Conservation (phyloP, 1,284 basidiomycete genomes). For the Irpex rosettiformis region DNA sequence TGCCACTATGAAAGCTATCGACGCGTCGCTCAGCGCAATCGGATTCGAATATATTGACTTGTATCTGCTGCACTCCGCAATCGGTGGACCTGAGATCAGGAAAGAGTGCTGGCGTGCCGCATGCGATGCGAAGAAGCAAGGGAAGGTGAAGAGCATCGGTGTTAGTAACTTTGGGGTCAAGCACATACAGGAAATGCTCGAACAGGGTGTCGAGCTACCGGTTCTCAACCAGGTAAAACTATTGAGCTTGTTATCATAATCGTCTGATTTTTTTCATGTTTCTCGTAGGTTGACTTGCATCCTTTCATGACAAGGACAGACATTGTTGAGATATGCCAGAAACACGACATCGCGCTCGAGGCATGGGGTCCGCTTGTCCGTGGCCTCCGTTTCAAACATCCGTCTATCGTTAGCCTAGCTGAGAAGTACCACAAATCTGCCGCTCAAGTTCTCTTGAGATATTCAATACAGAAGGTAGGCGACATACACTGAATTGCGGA, state of each 20-base stretch:
- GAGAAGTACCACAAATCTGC: slow-evolving; percentile 56
- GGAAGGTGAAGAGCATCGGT: slow-evolving; percentile 61
- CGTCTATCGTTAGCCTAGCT: slow-evolving; percentile 38
- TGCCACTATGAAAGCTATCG: slow-evolving; percentile 45
- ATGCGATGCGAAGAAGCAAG: slow-evolving; percentile 55
- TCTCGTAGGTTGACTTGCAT: slow-evolving; percentile 59
- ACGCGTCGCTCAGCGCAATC: slow-evolving; percentile 50
- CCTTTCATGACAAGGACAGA: slow-evolving; percentile 70
- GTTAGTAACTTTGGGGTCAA: slow-evolving; percentile 69
- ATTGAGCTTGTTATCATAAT: not conserved
- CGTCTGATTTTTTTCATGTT: not conserved
- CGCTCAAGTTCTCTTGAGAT: slow-evolving; percentile 71
- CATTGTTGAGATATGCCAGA: slow-evolving; percentile 58
- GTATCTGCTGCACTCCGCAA: slow-evolving; percentile 67
- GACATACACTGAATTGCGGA: not conserved
- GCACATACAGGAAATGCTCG: slow-evolving; percentile 62
- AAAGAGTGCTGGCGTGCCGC: slow-evolving; percentile 55
- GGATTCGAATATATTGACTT: slow-evolving; percentile 62
- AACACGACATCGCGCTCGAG: slow-evolving; percentile 61
- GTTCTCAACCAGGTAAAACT: slow-evolving; percentile 62
- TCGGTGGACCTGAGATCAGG: slow-evolving; percentile 48
- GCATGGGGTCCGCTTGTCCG: slow-evolving; percentile 56
- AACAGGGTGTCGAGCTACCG: slow-evolving; percentile 48
- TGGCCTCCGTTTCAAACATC: slow-evolving; percentile 47
- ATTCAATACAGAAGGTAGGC: slow-evolving; percentile 72